phyloP scores from a whole-genome alignment of 2,329 filamentous ascomycete species.

The Thermothelomyces thermophilus region DNA sequence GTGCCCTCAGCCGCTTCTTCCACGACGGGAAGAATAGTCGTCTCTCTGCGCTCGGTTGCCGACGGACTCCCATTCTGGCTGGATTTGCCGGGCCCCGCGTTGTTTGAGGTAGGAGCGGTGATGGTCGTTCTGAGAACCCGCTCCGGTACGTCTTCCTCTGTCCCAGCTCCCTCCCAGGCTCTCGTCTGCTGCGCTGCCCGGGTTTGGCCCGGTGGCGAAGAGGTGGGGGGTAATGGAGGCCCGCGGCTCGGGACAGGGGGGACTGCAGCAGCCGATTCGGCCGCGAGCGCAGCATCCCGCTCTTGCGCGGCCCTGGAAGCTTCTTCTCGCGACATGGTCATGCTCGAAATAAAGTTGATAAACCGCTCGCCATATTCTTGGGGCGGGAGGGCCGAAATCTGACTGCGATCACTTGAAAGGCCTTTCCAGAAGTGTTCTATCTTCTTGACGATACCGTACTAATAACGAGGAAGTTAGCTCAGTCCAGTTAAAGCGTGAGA shows the following conservation, averaged over 20 bases:
- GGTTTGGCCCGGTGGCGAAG: slow-evolving; percentile 20
- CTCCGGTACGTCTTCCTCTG: slow-evolving; percentile 51
- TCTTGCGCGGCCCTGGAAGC: slow-evolving; percentile 58
- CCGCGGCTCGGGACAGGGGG: slow-evolving; percentile 43
- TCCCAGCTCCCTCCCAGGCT: slow-evolving; percentile 30
- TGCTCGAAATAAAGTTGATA: slow-evolving; percentile 80
- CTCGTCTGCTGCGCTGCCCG: slow-evolving; percentile 24
- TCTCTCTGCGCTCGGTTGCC: slow-evolving; percentile 44
- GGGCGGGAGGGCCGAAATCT: slow-evolving; percentile 90
- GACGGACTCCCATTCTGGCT: slow-evolving; percentile 21
- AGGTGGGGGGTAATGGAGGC: slow-evolving; percentile 38
- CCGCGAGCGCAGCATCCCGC: slow-evolving; percentile 47
- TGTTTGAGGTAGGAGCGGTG: slow-evolving; percentile 10
- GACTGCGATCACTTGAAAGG: slow-evolving; percentile 69
- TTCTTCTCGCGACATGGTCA: slow-evolving; percentile 86
- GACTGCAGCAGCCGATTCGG: slow-evolving; percentile 43
- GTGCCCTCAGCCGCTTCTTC: slow-evolving; percentile 79
- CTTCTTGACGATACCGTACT: slow-evolving; percentile 94
- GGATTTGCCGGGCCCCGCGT: slow-evolving; percentile 17
- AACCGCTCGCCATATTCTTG: slow-evolving; percentile 91
- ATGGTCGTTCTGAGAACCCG: slow-evolving; percentile 44
- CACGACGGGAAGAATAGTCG: slow-evolving; percentile 65
- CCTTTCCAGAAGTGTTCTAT: slow-evolving; percentile 97
- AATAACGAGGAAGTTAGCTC: slow-evolving; percentile 19
- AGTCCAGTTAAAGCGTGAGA: background rate